Conservation (phyloP, 768 basidiomycete genomes). For the Kwoniella dejecticola region DNA sequence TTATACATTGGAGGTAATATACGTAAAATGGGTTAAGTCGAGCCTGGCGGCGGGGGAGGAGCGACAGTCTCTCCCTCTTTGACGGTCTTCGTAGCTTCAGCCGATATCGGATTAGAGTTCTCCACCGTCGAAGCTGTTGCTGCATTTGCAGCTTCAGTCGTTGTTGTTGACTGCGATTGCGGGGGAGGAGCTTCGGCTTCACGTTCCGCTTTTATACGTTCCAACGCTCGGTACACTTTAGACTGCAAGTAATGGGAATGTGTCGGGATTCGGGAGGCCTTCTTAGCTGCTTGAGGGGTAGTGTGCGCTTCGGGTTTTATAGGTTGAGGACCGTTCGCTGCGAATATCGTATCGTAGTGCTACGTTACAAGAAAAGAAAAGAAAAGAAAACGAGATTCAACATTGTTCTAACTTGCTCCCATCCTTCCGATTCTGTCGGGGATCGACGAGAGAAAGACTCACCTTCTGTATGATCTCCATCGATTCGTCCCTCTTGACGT, state of each 20-base stretch:
- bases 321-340: constrained; percentile 72
- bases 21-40: background rate
- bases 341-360: constrained; percentile 93
- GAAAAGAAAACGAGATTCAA: no score
- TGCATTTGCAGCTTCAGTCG: background rate
- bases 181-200: constrained; percentile 38
- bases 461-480: constrained; percentile 75
- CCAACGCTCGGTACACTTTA: constrained; percentile 91
- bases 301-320: constrained; percentile 58
- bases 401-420: no score
- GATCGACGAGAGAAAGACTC: constrained; percentile 45
- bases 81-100: constrained; percentile 10
- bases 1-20: no score
- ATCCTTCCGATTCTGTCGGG: no score
- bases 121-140: background rate
- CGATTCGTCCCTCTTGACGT: constrained; percentile 72
- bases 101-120: constrained; percentile 3
- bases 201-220: constrained; percentile 89
- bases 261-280: constrained; percentile 28
- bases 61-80: constrained; percentile 8
- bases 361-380: constrained; percentile 52
- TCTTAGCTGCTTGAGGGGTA: constrained; percentile 54
- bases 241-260: constrained; percentile 94
- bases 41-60: constrained; percentile 14
- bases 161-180: background rate